phyloP scores from a whole-genome alignment of 2,329 filamentous ascomycete genomes.

The Scedosporium apiospermum region DNA sequence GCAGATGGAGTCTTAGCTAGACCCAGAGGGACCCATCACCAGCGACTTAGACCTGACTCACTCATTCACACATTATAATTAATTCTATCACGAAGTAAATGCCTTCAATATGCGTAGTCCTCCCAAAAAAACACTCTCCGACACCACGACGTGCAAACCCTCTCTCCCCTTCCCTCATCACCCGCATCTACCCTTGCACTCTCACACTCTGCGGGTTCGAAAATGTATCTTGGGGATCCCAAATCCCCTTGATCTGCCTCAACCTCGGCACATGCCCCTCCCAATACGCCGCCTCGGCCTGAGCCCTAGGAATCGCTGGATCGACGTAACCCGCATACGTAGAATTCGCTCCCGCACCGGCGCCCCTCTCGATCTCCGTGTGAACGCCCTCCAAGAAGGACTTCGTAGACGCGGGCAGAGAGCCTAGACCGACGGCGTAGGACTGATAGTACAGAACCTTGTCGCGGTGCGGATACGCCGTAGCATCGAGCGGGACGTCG shows the following conservation, averaged over 20 bases:
- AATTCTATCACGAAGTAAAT: no score
- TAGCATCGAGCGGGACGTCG: slow-evolving; percentile 44
- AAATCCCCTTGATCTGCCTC: slow-evolving; percentile 37
- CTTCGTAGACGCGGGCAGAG: slow-evolving; percentile 33
- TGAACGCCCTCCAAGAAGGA: slow-evolving; percentile 44
- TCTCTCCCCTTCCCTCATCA: background rate
- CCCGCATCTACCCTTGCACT: background rate
- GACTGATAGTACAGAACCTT: slow-evolving; percentile 55
- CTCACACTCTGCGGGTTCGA: slow-evolving; percentile 47
- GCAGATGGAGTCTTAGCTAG: no score
- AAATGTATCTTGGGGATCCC: slow-evolving; percentile 46
- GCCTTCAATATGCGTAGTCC: background rate
- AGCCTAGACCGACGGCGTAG: slow-evolving; percentile 43
- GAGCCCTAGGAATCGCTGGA: slow-evolving; percentile 28
- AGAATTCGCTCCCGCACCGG: slow-evolving; percentile 28
- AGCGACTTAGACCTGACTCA: no score
- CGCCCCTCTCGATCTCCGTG: slow-evolving; percentile 22
- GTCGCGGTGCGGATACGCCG: slow-evolving; percentile 55
- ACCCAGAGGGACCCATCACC: no score
- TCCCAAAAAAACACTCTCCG: background rate
- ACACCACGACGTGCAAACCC: background rate
- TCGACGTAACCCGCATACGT: slow-evolving; percentile 59
- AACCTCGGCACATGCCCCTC: slow-evolving; percentile 38
- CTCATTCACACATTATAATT: no score
- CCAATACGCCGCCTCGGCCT: slow-evolving; percentile 45